Evolutionary conservation across 768 basidiomycete species (phyloP).

Genomic region (Pseudohyphozyma bogoriensis): DNA sequence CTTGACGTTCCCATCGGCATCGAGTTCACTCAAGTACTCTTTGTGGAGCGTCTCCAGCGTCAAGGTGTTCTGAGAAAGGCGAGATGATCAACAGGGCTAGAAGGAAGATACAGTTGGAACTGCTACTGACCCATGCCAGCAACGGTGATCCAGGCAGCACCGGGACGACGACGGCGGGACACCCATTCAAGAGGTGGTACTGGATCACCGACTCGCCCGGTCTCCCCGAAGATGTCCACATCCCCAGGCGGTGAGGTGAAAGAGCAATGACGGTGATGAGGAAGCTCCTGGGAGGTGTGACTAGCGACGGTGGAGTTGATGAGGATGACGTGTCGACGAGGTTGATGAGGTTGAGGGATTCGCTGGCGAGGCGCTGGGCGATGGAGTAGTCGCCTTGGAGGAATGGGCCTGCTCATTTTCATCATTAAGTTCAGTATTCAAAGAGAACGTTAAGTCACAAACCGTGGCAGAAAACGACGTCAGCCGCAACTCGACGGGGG

Average conservation of each 20-base stretch:
- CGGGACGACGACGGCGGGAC: slow-evolving; percentile 52
- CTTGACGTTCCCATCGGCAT: not conserved
- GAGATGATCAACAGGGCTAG: not conserved
- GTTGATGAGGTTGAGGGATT: slow-evolving; percentile 50
- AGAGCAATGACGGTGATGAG: slow-evolving; percentile 51
- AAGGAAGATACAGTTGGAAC: slow-evolving; percentile 26
- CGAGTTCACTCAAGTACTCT: not conserved
- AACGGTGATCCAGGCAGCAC: slow-evolving; percentile 55
- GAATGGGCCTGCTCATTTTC: slow-evolving; percentile 45
- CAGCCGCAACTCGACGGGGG: slow-evolving; percentile 54
- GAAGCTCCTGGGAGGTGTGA: slow-evolving; percentile 46
- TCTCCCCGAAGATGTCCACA: slow-evolving; percentile 54
- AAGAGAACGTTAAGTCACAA: not conserved
- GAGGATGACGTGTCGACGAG: slow-evolving; percentile 37
- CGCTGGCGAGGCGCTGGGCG: slow-evolving; percentile 50
- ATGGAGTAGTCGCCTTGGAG: slow-evolving; percentile 54
- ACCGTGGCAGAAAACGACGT: slow-evolving; percentile 53
- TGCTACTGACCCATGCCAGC: slow-evolving; percentile 52
- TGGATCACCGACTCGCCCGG: slow-evolving; percentile 56
- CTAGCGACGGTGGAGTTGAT: not conserved
- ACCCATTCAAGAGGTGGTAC: slow-evolving; percentile 54
- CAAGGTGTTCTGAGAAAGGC: not conserved
- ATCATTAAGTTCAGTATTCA: too few species aligned
- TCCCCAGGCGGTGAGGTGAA: slow-evolving; percentile 49
- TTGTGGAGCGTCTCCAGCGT: not conserved